phyloP scores from a whole-genome alignment of 192 early-diverging fungal genomes.

The Coemansia sp. region DNA sequence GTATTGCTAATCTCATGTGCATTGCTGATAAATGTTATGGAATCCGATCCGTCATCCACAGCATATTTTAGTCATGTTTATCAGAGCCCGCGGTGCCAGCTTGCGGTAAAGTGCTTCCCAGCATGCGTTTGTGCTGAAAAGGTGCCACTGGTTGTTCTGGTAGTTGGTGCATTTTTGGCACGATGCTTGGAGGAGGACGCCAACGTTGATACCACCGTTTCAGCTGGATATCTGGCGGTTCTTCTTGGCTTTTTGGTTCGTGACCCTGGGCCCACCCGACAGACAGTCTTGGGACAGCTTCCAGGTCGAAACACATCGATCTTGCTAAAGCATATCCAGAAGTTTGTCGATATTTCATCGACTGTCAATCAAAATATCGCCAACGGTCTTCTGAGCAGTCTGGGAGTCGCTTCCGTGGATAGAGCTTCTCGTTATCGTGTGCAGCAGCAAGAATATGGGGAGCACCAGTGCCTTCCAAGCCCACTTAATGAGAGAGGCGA shows the following conservation, averaged over 20 bases:
- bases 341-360: slow-evolving; percentile 41
- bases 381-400: slow-evolving; percentile 23
- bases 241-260: slow-evolving; percentile 44
- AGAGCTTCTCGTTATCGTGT: not conserved
- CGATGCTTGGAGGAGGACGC: slow-evolving; percentile 14
- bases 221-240: slow-evolving; percentile 47
- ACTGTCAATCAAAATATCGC: slow-evolving; percentile 34
- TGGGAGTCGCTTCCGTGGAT: slow-evolving; percentile 9
- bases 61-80: slow-evolving; percentile 31
- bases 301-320: slow-evolving; percentile 20
- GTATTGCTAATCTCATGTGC: slow-evolving; percentile 45
- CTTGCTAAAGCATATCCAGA: slow-evolving; percentile 29
- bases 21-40: slow-evolving; percentile 43
- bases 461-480: not conserved
- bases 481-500: too few relatives aligned
- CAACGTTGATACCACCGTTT: slow-evolving; percentile 33
- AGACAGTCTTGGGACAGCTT: slow-evolving; percentile 21
- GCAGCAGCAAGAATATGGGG: not conserved
- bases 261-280: slow-evolving; percentile 10
- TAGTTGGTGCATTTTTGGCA: slow-evolving; percentile 33
- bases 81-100: slow-evolving; percentile 35
- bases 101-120: slow-evolving; percentile 31
- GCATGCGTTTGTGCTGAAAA: slow-evolving; percentile 27
- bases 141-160: slow-evolving; percentile 23
- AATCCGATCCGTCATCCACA: slow-evolving; percentile 40